Evolutionary conservation across 1,139 yeast species (phyloP), one percentile per base, ranked within the genome.

Genomic region (Protomyces pachydermus): DNA sequence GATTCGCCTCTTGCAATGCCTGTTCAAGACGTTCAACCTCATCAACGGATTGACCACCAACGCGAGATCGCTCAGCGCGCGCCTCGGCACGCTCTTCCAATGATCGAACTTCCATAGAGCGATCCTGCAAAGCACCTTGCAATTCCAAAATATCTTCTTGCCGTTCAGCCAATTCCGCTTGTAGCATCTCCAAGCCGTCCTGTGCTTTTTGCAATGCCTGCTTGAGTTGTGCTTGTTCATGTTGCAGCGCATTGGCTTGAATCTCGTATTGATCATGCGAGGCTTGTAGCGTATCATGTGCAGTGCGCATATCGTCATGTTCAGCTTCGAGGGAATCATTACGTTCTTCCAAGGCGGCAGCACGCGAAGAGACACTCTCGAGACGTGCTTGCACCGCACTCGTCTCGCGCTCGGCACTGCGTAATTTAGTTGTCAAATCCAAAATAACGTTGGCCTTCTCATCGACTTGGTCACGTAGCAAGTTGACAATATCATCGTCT

Each of bases 121-220:
- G 53, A 50, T 51, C 54, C 35, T 66, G 57, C 50, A 64, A 58
- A 37, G 54, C 62, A 14, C 60, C 67, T 23, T 67, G 61, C 38
- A 55, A 61, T 23, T 64, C 65, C 34, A 64, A 64, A 25, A 60
- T 66, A 38, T 65, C 68, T 39, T 66, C 55, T 65, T 72, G 71
- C 60, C 72, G 57, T 14, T 68, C 68, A 14, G 38, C 82, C 69
- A 77, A 75, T 69, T 79, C 80, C 61, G 77, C 83, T 75, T 86
- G 89, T 63, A 81, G 78, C 72, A 83, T 85, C 72, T 91, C 87
- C 72, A 89, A 84, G 68, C 88, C 95, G 18, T 42, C 25, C n/a
- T 42, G 23, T 18, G 48, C 48, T 16, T n/a, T 42, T 16, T 42
- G 48, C 20, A 42, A 18, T 16, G 16, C 23, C 23, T 42, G 48